Evolutionary conservation across 495 filamentous ascomycete species (phyloP), one percentile per base, ranked within the genome.

Genomic region (Penicillium daleae): DNA sequence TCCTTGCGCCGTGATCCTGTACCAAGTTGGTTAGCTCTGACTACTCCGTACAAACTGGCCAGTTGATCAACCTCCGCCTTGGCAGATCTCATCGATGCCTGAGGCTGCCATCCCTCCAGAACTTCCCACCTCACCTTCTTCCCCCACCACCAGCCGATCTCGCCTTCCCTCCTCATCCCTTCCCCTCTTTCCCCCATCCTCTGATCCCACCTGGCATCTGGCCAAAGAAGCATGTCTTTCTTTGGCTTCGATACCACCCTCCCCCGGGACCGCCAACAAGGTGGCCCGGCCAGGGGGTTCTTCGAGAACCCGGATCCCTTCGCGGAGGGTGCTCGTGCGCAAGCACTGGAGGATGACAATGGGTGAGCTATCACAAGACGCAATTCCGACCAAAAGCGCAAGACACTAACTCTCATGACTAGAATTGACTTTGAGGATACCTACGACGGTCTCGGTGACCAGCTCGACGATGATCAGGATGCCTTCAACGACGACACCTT

Each of bases 401-500:
- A 7, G 2, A 22, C 4, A 24, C 31, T 54, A 37, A 54, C 46
- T 22, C n/a, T 1, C 0, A 12, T 22, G 24, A 42, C 10, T 65
- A 90, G 87, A 39, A 85, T 98, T 58, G 92, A 98, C 61, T 99
- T 98, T 66, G 95, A 99, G 66, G 95, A 99, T 68, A 98, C 95
- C 31, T 98, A 99, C 73, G 96, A 99, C 76, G 95, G 95, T 2
- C 82, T 98, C 22, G 95, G 93, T 4, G 91, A 97, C 74, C 87
- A 91, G 72, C 86, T 99, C 32, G 90, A 97, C 67, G 93, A 98
- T 70, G 90, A 92, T 19, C 90, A 93, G 67, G 95, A 99, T 80
- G 92, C 83, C 44, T 92, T 97, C 82, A 99, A 99, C 76, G 92
- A 97, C 68, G 96, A 97, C 73, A 99, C 95, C n/a, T 99, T 99